Base-by-base conservation (phyloP, 2,329 filamentous ascomycete genomes). In the Ophiostoma sp. region DNA sequence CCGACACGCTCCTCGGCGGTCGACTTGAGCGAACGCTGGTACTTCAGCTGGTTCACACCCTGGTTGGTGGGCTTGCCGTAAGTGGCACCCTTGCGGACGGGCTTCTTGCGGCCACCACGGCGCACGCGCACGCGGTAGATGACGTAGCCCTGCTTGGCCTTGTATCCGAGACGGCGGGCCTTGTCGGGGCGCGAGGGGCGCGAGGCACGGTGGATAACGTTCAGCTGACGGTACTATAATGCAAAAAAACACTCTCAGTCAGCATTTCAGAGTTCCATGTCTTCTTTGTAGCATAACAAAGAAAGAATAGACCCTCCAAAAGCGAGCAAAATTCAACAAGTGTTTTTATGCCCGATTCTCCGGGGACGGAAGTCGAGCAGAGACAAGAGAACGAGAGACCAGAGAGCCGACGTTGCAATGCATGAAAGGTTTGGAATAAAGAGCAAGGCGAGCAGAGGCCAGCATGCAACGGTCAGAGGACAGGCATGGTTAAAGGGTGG, bases 61-160 rank as follows among this genome's bases (percentile, higher is more conserved):
- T 97, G 93, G 92, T 98, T 99, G 89, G 95, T 99, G 81, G 95
- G 95, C 88, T 99, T 99, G 89, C 95, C 95, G 83, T 95, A 99
- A 77, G 95, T 99, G 83, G 95, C 95, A 89, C 95, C 95, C 93
- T 96, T 97, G 79, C 90, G 88, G 73, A 88, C 92, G 78, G 94
- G 95, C 83, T 88, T 88, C 93, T 99, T 99, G 88, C 95, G 93
- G 79, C 95, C 95, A 90, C 95, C 95, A 83, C 95, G 93, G 82
- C 95, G 91, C 78, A 99, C 95, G 81, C 95, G 95, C 80, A 96
- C 88, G 82, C 95, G 95, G 90, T 99, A 99, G 90, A 99, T 93
- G 81, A 99, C 95, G 87, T 98, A 99, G 83, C 95, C 95, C 87
- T 99, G 95, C 92, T 99, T 99, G 87, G 96, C 95, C 92, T 99